Evolutionary conservation across 2,329 filamentous ascomycete species (phyloP).

Genomic region (Coniella lustricola): DNA sequence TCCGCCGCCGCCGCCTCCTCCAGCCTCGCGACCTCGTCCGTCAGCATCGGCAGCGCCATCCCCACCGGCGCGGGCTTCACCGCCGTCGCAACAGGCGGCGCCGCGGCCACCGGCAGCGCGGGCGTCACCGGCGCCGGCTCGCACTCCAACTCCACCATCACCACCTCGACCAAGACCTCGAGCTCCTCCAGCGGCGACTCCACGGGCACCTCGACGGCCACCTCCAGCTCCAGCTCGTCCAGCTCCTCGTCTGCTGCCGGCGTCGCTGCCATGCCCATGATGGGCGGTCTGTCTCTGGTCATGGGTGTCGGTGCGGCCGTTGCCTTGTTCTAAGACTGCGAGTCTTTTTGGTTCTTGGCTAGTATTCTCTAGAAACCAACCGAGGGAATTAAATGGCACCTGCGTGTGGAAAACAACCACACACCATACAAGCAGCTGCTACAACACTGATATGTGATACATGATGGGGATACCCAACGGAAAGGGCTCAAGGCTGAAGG

Average conservation of each 20-base stretch:
- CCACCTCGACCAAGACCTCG: background rate
- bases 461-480: too few relatives aligned
- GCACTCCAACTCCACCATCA: conserved; percentile 3
- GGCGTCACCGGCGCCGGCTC: background rate
- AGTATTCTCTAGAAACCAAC: too few relatives aligned
- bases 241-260: too few relatives aligned
- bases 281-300: conserved; percentile 6
- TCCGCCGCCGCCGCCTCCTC: background rate
- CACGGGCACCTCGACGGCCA: background rate
- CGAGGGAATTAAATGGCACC: too few relatives aligned
- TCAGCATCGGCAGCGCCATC: background rate
- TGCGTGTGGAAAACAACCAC: too few relatives aligned
- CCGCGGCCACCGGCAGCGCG: background rate
- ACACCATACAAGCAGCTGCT: too few relatives aligned
- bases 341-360: too few relatives aligned
- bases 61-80: too few relatives aligned
- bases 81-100: background rate
- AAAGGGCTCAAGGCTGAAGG: too few relatives aligned
- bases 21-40: background rate
- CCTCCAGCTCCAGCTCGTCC: background rate
- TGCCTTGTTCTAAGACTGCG: conserved; percentile 3
- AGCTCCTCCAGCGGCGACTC: background rate
- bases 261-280: background rate
- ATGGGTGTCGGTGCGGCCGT: conserved; percentile 5
- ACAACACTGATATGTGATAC: too few relatives aligned